These are phyloP conservation scores for Gyrodon lividus DNA, from an alignment of 768 basidiomycete genomes.

Conservation along the genomic window DNA sequence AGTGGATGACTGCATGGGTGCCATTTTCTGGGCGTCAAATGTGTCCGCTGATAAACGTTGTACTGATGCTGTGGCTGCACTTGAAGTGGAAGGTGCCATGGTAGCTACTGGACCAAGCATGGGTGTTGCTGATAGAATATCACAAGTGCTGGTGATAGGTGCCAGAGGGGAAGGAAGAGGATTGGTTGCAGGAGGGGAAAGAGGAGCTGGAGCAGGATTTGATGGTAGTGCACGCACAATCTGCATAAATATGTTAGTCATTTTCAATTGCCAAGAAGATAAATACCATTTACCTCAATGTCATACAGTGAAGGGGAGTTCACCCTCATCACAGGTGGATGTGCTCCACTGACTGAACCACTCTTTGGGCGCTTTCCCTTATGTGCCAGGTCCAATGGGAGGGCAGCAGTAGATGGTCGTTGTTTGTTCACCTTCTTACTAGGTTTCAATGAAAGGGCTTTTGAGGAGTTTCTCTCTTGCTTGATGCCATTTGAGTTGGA, in stretches of 20 bases:
- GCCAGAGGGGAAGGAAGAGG: too few relatives aligned
- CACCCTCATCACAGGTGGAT: background rate
- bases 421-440: background rate
- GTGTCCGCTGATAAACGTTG: too few relatives aligned
- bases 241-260: background rate
- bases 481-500: background rate
- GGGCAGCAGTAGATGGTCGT: background rate
- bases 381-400: background rate
- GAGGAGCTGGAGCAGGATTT: background rate
- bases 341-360: background rate
- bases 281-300: background rate
- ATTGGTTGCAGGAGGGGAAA: too few relatives aligned
- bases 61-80: too few relatives aligned
- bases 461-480: background rate
- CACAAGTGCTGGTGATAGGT: too few relatives aligned
- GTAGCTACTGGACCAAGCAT: too few relatives aligned
- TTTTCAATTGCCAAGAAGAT: background rate
- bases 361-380: background rate
- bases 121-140: too few relatives aligned
- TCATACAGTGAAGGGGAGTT: background rate
- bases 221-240: background rate
- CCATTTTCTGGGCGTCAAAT: too few relatives aligned
- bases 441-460: background rate
- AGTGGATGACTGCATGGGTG: too few relatives aligned
- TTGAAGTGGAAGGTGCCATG: too few relatives aligned